Percentiles rank a stretch among this genome's conserved stretches.
Conservation (phyloP, 257 asterid genomes). For the Eustoma russellianum region DNA sequence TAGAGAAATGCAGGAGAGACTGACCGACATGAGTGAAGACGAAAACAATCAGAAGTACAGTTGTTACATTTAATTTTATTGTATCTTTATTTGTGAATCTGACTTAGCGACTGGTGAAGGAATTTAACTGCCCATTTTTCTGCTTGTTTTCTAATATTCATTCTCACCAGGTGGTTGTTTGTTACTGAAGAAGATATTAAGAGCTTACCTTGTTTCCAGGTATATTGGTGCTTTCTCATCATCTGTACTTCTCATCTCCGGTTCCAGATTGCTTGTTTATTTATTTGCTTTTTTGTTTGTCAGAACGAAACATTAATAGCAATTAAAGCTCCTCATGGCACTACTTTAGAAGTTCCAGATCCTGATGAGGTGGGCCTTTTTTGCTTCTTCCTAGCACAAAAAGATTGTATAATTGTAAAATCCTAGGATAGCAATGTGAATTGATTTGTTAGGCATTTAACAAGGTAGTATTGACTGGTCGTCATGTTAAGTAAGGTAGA, state of each 20-base stretch:
- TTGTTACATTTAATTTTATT: background rate
- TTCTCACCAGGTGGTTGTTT: constrained; percentile 62
- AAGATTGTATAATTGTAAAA: background rate
- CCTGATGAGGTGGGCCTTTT: constrained; percentile 70
- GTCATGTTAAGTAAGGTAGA: no score
- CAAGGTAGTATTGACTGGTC: constrained; percentile 3
- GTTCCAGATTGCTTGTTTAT: background rate
- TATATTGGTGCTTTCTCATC: constrained; percentile 11
- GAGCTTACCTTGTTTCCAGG: constrained; percentile 84
- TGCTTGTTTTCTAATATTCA: constrained; percentile 5
- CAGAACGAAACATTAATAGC: constrained; percentile 94
- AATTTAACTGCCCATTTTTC: constrained; percentile 1
- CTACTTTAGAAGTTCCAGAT: constrained; percentile 90
- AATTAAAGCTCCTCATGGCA: constrained; percentile 94
- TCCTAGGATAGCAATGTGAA: no score
- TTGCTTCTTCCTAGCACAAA: constrained; percentile 7
- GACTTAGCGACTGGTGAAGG: background rate
- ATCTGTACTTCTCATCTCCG: background rate
- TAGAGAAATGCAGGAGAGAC: constrained; percentile 38
- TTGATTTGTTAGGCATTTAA: background rate
- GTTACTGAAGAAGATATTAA: constrained; percentile 88
- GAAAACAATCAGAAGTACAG: constrained; percentile 33
- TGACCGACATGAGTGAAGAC: constrained; percentile 37
- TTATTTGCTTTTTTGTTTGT: background rate
- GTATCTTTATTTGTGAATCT: constrained; percentile 2